A percentile compares a stretch with the other conserved stretches of the same genome.
Evolutionary conservation across 306 rosid genomes (phyloP).

Genomic region (Medicago arabica): DNA sequence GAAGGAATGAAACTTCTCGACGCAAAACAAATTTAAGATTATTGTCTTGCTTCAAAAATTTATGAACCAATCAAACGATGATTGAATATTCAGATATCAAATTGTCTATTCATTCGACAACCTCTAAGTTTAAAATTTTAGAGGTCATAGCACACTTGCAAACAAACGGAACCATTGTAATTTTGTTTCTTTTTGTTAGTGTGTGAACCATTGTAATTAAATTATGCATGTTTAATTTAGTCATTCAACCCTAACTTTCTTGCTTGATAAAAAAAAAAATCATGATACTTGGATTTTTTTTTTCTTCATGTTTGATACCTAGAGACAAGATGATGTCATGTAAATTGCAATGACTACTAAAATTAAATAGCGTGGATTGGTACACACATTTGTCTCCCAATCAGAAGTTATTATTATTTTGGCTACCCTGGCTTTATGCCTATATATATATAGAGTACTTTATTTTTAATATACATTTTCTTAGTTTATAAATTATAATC

Average conservation of each 20-base stretch:
- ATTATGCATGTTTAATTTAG: background rate
- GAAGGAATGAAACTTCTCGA: no score
- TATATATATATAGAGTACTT: slow-evolving; percentile 22
- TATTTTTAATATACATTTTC: background rate
- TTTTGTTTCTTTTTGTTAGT: background rate
- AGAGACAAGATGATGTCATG: slow-evolving; percentile 39
- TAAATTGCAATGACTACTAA: background rate
- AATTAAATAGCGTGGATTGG: background rate
- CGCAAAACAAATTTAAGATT: no score
- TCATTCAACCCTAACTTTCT: slow-evolving; percentile 24
- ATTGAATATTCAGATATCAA: background rate
- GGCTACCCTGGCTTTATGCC: background rate
- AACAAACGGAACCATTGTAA: no score
- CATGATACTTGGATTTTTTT: slow-evolving; percentile 40
- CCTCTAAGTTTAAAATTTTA: no score
- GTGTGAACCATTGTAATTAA: background rate
- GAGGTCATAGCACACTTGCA: no score
- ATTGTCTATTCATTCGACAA: background rate
- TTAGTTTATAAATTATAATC: background rate
- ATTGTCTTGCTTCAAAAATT: no score
- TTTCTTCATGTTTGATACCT: slow-evolving; percentile 43
- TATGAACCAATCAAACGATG: background rate
- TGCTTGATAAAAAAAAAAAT: background rate
- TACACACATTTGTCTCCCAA: background rate
- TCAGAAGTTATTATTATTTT: slow-evolving; percentile 17